phyloP scores from a whole-genome alignment of 208 protist genomes.

The Lotmaria passim region DNA sequence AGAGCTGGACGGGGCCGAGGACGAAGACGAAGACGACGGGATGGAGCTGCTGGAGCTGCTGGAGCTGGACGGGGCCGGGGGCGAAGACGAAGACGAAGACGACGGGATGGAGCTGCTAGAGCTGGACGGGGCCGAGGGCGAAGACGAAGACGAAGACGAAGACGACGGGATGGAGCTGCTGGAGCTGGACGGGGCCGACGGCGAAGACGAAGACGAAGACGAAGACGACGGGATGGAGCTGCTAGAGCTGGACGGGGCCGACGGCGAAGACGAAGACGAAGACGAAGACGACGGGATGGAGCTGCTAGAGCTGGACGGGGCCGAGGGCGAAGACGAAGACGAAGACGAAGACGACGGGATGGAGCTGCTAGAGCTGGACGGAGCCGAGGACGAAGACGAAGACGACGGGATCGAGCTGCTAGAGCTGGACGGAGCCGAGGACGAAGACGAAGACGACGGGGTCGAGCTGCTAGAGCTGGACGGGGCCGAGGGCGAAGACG shows the following conservation, averaged over 20 bases:
- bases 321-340: too few species aligned
- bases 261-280: not conserved
- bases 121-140: too few species aligned
- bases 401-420: too few species aligned
- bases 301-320: constrained; percentile 9
- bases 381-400: too few species aligned
- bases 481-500: not conserved
- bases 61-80: too few species aligned
- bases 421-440: not conserved
- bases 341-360: too few species aligned
- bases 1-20: not conserved
- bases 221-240: not conserved
- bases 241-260: not conserved
- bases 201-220: constrained; percentile 7
- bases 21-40: constrained; percentile 10
- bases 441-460: not conserved
- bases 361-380: too few species aligned
- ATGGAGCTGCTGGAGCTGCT: constrained; percentile 5
- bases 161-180: too few species aligned
- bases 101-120: too few species aligned
- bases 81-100: too few species aligned
- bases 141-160: too few species aligned
- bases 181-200: not conserved
- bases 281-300: constrained; percentile 9
- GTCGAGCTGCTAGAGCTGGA: not conserved